phyloP scores from a whole-genome alignment of 1,139 yeast species.

The Candida pseudoviswanathii region DNA sequence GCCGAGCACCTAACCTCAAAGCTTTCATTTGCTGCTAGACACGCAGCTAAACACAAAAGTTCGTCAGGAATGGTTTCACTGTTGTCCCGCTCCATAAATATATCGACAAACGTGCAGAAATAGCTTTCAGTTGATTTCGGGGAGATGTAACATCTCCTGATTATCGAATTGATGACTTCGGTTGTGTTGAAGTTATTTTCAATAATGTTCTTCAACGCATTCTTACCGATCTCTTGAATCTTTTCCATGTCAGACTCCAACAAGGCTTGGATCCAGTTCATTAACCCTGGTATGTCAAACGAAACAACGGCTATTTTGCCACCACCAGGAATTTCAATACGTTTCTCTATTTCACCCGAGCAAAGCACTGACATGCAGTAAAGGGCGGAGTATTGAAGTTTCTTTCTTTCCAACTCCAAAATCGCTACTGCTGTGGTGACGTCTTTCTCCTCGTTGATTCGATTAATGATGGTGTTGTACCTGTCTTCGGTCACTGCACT shows the following conservation, averaged over 20 bases:
- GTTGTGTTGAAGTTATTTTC: slow-evolving; percentile 57
- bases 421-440: slow-evolving; percentile 66
- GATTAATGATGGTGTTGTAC: slow-evolving; percentile 60
- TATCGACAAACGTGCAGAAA: slow-evolving; percentile 69
- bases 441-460: slow-evolving; percentile 47
- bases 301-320: slow-evolving; percentile 48
- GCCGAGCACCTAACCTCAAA: slow-evolving; percentile 64
- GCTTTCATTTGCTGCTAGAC: slow-evolving; percentile 69
- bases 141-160: slow-evolving; percentile 67
- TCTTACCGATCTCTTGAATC: slow-evolving; percentile 63
- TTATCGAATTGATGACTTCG: slow-evolving; percentile 62
- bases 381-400: slow-evolving; percentile 69
- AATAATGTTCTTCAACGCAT: slow-evolving; percentile 73
- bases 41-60: slow-evolving; percentile 63
- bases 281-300: slow-evolving; percentile 68
- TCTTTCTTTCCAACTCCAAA: slow-evolving; percentile 77
- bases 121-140: slow-evolving; percentile 66
- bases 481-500: slow-evolving; percentile 64
- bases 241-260: slow-evolving; percentile 61
- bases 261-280: slow-evolving; percentile 79
- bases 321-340: slow-evolving; percentile 46
- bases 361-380: slow-evolving; percentile 86
- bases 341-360: slow-evolving; percentile 60
- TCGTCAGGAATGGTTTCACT: slow-evolving; percentile 53
- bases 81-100: slow-evolving; percentile 38